Evolutionary conservation across 2,329 filamentous ascomycete species (phyloP), one percentile per base, ranked within the genome.

Genomic region (Metarhizium brunneum): DNA sequence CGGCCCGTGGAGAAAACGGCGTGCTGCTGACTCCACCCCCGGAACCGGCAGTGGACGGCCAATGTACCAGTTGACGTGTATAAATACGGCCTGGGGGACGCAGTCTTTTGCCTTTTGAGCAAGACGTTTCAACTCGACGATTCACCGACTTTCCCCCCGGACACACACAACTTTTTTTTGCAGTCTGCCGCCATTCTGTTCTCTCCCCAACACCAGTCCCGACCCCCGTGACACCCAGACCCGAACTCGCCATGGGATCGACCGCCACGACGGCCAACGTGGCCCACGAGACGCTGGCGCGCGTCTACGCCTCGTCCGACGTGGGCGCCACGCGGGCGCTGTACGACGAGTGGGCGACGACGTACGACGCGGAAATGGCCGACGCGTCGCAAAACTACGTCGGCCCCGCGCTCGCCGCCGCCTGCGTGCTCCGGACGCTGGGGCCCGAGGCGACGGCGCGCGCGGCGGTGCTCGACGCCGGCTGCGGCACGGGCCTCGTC

Each of bases 401-500:
- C 65, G 66, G 76, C 62, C 76, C 76, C 64, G 48, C 61, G 53
- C 55, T 69, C 53, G 63, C 73, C 54, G 56, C 71, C 63, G 63
- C 70, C 63, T 54, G 69, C 59, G 59, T 75, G 56, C 60, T 69
- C 62, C 45, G 68, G 47, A 55, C 52, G 57, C 58, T 70, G 18
- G 64, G 62, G 66, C 35, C 60, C 43, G 60, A 61, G 7, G 57
- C 58, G 35, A 59, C 66, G 50, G 58, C 58, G 52, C 57, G 59
- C n/a, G 57, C 60, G 36, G 57, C 61, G 56, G 74, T 82, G 55
- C 71, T 80, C 0, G 79, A 82, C 57, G 78, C 78, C 25, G 79
- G 79, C n/a, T 81, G 79, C 56, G 79, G 79, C 4, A 82, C 78
- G 0, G 79, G 79, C 0, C 72, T 80, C 8, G 78, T 80, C 11